Base-by-base conservation (phyloP, 2,329 filamentous ascomycete genomes). In the Pseudopithomyces maydicus region DNA sequence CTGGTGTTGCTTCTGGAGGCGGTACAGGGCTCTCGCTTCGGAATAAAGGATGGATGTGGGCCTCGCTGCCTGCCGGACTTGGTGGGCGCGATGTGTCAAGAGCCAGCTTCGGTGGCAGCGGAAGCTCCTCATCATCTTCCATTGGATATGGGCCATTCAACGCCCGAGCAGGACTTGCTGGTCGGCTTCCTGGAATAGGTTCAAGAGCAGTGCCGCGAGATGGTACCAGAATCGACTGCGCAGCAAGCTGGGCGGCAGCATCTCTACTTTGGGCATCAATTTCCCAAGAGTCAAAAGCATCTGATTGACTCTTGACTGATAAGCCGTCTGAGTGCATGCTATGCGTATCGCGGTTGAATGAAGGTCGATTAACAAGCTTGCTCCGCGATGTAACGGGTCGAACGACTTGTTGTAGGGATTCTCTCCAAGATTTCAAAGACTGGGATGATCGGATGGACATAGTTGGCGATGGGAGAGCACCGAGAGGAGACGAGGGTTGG, bases 1-100 rank as follows among this genome's bases (percentile, higher is more conserved):
- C 88, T 0, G 88, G 87, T 0, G 88, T 90, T 1, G 68, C 67
- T 6, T 85, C 76, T 0, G 89, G 85, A 1, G 89, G 87, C 7
- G 89, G 88, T 1, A 81, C 83, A 0, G 88, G 88, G 39, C 86
- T 90, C 69, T 91, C 88, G 6, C 87, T 88, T 57, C 90, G 83
- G 78, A 93, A 92, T 2, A 93, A 81, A 8, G 90, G 90, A 72
- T 93, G 90, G 44, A 92, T 92, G 68, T 92, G 86, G 3, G 86
- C 81, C 71, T 92, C 88, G 66, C 81, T 82, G 15, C 74, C 63
- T 48, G 65, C 69, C 26, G 76, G 78, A 47, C 75, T 79, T 6
- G 69, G 70, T 23, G 78, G 74, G 32, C 72, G 71, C 14, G 73
- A 74, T 6, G 58, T 59, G 51, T 74, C 73, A 3, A 67, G 66